A percentile compares a stretch with the other conserved stretches of the same genome.
These are phyloP conservation scores for Talaromyces sp. DNA, from an alignment of 2,329 filamentous ascomycete genomes.

Conservation along the genomic window DNA sequence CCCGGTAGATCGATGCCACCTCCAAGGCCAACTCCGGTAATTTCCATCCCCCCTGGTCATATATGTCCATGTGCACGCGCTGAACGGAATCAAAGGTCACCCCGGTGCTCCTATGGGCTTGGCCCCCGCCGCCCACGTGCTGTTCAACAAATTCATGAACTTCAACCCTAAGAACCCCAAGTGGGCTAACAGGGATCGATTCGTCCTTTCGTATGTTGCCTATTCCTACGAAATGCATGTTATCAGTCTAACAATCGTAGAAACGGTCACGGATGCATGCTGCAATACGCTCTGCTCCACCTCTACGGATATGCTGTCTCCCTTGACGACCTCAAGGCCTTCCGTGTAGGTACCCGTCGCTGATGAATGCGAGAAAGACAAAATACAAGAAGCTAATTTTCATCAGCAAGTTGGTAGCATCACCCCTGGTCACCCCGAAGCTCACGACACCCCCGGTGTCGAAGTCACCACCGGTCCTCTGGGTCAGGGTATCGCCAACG, in stretches of 20 bases:
- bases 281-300: slow-evolving; percentile 97
- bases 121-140: slow-evolving; percentile 92
- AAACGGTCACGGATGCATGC: slow-evolving; percentile 99
- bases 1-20: slow-evolving; percentile 86
- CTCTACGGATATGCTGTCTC: slow-evolving; percentile 84
- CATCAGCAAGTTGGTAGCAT: slow-evolving; percentile 64
- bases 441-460: slow-evolving; percentile 91
- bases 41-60: neutral
- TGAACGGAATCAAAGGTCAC: slow-evolving; percentile 93
- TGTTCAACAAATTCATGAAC: slow-evolving; percentile 98
- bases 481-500: slow-evolving; percentile 94
- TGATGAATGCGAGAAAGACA: no score
- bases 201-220: slow-evolving; percentile 88
- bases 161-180: slow-evolving; percentile 99
- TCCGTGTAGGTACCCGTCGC: slow-evolving; percentile 66
- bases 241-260: slow-evolving; percentile 41
- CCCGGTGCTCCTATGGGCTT: slow-evolving; percentile 97
- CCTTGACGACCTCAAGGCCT: slow-evolving; percentile 89
- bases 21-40: slow-evolving; percentile 84
- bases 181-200: slow-evolving; percentile 96
- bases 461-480: slow-evolving; percentile 98
- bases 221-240: neutral
- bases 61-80: slow-evolving; percentile 21
- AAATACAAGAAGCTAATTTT: slow-evolving; percentile 11
- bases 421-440: slow-evolving; percentile 93